A percentile compares a stretch with the other conserved stretches of the same genome.
Evolutionary conservation across 441 rosid genomes (phyloP).

Genomic region (Raphanus hybrid): DNA sequence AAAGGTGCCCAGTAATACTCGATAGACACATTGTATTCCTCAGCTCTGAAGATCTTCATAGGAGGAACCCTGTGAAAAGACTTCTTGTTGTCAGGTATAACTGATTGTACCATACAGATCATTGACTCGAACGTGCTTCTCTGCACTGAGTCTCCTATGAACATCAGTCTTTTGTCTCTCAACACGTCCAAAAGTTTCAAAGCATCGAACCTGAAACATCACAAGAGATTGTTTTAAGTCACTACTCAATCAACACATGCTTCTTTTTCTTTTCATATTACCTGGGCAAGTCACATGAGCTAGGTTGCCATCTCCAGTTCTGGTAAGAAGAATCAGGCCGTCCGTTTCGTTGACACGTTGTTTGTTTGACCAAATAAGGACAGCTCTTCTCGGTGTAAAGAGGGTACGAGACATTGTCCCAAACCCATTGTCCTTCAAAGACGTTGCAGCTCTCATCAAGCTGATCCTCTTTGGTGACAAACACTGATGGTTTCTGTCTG

Average conservation of each 20-base stretch:
- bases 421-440: constrained; percentile 81
- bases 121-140: constrained; percentile 88
- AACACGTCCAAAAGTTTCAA: constrained; percentile 72
- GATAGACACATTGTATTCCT: constrained; percentile 79
- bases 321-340: constrained; percentile 83
- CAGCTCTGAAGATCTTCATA: constrained; percentile 82
- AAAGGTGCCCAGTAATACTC: constrained; percentile 99
- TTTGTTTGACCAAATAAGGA: constrained; percentile 90
- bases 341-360: constrained; percentile 78
- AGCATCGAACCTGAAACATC: constrained; percentile 68
- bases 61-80: constrained; percentile 79
- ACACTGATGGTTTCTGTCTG: constrained; percentile 44
- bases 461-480: constrained; percentile 61
- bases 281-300: constrained; percentile 77
- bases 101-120: constrained; percentile 84
- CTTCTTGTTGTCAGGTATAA: constrained; percentile 70
- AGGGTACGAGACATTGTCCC: constrained; percentile 80
- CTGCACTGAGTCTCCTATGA: constrained; percentile 90
- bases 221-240: constrained; percentile 12
- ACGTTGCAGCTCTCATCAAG: constrained; percentile 69
- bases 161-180: constrained; percentile 82
- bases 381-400: constrained; percentile 78
- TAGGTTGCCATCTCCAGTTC: constrained; percentile 81
- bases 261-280: constrained; percentile 11
- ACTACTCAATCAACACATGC: background rate